Conservation (phyloP, 805 yeast species). For the Pichia phayaonensis region DNA sequence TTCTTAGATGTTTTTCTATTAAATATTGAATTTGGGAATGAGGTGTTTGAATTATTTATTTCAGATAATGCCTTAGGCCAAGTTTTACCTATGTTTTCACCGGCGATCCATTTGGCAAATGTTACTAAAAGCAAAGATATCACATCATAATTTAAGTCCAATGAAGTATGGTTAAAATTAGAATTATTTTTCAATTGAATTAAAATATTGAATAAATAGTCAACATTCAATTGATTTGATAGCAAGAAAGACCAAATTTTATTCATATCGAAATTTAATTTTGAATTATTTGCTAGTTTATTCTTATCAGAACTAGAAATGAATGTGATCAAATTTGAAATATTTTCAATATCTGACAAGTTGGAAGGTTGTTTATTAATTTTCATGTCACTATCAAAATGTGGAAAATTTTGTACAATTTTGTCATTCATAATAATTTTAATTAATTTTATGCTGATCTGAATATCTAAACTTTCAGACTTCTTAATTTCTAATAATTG, state of each 20-base stretch:
- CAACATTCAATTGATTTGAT: constrained; percentile 10
- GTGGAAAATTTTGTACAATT: constrained; percentile 6
- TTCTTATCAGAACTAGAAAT: constrained; percentile 1
- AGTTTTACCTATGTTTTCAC: constrained; percentile 9
- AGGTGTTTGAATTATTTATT: not conserved
- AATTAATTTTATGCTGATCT: constrained; percentile 14
- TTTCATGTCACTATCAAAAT: not conserved
- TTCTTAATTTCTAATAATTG: constrained; percentile 16
- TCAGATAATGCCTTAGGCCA: constrained; percentile 20
- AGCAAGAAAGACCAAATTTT: constrained; percentile 11
- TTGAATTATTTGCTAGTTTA: not conserved
- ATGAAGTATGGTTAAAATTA: not conserved
- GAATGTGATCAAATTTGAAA: constrained; percentile 11
- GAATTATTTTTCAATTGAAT: constrained; percentile 9
- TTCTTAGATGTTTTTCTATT: not conserved
- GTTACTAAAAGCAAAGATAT: constrained; percentile 18
- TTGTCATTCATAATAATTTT: constrained; percentile 14
- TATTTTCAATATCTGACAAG: constrained; percentile 1
- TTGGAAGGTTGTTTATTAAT: not conserved
- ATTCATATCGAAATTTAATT: constrained; percentile 17
- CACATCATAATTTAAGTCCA: constrained; percentile 16
- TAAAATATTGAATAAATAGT: constrained; percentile 20
- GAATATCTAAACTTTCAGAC: constrained; percentile 16
- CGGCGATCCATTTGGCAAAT: constrained; percentile 18
- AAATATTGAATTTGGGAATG: no score